Evolutionary conservation across 1,139 yeast genomes (phyloP).

Genomic region (Lodderomyces parapsilosis): DNA sequence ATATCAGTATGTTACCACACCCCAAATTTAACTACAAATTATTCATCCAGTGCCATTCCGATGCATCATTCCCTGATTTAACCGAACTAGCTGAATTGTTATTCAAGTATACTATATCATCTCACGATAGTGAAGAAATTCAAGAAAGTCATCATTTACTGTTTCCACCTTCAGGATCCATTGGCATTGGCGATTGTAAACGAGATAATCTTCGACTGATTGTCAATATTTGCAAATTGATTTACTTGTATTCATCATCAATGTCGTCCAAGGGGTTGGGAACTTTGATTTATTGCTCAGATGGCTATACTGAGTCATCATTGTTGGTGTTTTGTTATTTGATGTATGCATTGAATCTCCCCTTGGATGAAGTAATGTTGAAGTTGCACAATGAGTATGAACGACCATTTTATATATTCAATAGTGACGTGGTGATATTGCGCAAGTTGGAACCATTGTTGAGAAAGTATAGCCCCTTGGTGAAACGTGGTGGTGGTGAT

Average conservation of each 20-base stretch:
- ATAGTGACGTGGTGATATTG: conserved; percentile 67
- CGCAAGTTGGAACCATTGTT: conserved; percentile 63
- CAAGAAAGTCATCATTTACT: conserved; percentile 44
- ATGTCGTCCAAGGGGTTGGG: conserved; percentile 22
- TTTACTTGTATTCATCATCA: conserved; percentile 42
- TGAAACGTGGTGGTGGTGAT: conserved; percentile 11
- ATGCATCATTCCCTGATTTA: conserved; percentile 55
- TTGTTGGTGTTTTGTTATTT: conserved; percentile 67
- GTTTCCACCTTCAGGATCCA: conserved; percentile 84
- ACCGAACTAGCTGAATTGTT: conserved; percentile 35
- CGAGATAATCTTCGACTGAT: conserved; percentile 55
- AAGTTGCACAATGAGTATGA: conserved; percentile 61
- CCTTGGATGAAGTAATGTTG: conserved; percentile 53
- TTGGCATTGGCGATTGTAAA: conserved; percentile 69
- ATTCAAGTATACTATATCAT: conserved; percentile 29
- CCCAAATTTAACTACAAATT: conserved; percentile 38
- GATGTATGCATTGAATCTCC: conserved; percentile 61
- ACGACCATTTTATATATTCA: conserved; percentile 82
- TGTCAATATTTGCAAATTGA: conserved; percentile 61
- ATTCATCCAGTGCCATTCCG: conserved; percentile 48
- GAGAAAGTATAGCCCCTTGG: conserved; percentile 51
- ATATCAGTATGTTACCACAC: conserved; percentile 31
- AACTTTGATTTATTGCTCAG: conserved; percentile 71
- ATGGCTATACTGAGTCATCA: conserved; percentile 92
- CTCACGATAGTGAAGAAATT: conserved; percentile 17